Base-by-base conservation (phyloP, 192 early-diverging fungal genomes). In the Entomortierella lignicola region DNA sequence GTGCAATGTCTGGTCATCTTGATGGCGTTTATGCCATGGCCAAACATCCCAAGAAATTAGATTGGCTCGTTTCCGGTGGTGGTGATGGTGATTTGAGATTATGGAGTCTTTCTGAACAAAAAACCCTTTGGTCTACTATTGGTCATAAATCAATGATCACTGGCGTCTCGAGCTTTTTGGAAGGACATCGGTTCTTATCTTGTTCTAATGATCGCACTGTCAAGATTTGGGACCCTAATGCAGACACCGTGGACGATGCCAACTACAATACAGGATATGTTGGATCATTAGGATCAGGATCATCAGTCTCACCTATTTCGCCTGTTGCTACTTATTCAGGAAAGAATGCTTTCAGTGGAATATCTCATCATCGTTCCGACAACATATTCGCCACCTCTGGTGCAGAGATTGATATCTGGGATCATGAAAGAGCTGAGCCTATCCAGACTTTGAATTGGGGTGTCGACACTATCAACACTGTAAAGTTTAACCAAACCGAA, bases 401-500 rank as follows among this genome's bases (percentile, higher is more conserved):
- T 52, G 89, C 90, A 10, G 84, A 89, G 21, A 89, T 99, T 20
- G 93, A 98, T 55, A 86, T 99, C 47, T 99, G 98, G 98, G 95
- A 99, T 61, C 93, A 98, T 67, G 54, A 71, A 63, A 77, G 93
- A 26, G 91, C 95, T 13, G 91, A 94, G 62, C 98, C 98, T 2
- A 84, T 96, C 30, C 87, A 91, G 62, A 88, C 88, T 31, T 86
- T 98, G 66, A 87, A 87, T 26, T 99, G 97, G 97, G 97, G 95
- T 18, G 93, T 92, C 17, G 98, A 99, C 85, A 96, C 97, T 15
- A 92, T 95, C 80, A 93, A 94, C 37, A 91, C 96, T 0, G 95
- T 99, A 67, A 90, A 91, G 72, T 97, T 99, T 84, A 99, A 99
- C 83, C 96, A 98, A 79, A 96, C 95, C 13, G 96, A 99, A 70